Evolutionary conservation across 768 basidiomycete genomes (phyloP), one percentile per base, ranked within the genome.

Genomic region (Pulveroboletus sp.): DNA sequence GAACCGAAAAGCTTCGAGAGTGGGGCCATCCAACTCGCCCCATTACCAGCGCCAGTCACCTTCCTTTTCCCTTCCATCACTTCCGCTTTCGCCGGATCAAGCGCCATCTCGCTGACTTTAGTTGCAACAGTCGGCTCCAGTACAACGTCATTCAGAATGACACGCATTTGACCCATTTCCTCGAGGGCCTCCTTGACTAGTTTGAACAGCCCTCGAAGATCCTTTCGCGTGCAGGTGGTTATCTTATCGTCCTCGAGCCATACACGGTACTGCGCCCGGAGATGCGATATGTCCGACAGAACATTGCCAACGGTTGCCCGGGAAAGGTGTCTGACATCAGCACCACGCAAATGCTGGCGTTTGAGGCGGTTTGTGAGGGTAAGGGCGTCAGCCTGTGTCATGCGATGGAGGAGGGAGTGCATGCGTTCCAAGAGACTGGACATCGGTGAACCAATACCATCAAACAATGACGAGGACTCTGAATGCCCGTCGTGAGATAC

Each of bases 331-430:
- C 82, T 80, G 28, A 97, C 78, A 57, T 96, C 93, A 8, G 91
- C 87, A 21, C 86, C 86, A 51, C 80, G 80, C 17, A 98, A 76
- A 59, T 93, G 82, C 58, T 97, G 94, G 49, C 93, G 85, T 68
- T 91, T 94, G 26, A 98, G 73, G 26, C 96, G 84, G 55, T 88
- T 89, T 30, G 90, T 91, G 37, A 98, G 74, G 2, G 91, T 93
- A 18, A 86, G 75, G 2, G 94, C 85, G 57, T 98, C 94, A 1
- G 93, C 85, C 54, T 87, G 74, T 37, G 75, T 71, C 47, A 90
- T 70, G 32, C 81, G 80, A 26, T 76, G 73, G 50, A 93, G 75
- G 4, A 98, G 71, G 26, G 76, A 72, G 24, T 73, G 66, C 41
- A 87, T 72, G 50, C 88, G 82, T 36, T 87, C 84, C 30, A 89